A percentile compares a stretch with the other conserved stretches of the same genome.
Evolutionary conservation across 2,329 filamentous ascomycete genomes (phyloP).

Genomic region (Simplicillium sp.): DNA sequence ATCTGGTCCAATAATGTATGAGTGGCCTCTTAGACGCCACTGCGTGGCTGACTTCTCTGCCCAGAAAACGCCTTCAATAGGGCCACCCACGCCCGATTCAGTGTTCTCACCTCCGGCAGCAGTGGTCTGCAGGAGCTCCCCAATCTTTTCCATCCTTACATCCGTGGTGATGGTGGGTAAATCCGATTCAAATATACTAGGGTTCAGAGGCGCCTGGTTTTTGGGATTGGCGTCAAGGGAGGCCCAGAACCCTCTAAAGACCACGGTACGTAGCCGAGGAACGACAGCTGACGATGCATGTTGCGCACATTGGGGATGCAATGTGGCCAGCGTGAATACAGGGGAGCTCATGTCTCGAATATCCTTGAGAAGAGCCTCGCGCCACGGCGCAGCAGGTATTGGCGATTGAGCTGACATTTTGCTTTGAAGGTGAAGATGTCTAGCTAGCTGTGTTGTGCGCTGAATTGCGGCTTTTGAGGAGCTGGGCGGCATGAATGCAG

Average conservation of each 20-base stretch:
- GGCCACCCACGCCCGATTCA: constrained; percentile 51
- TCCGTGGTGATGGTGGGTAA: constrained; percentile 81
- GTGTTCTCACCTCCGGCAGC: constrained; percentile 32
- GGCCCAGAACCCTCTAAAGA: constrained; percentile 80
- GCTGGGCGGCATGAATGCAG: constrained; percentile 6
- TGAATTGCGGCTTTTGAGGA: too few relatives aligned
- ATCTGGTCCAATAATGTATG: constrained; percentile 66
- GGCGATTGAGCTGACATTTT: too few relatives aligned
- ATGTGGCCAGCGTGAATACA: neutral
- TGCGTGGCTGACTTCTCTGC: constrained; percentile 59
- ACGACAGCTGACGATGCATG: constrained; percentile 32
- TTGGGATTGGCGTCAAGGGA: constrained; percentile 61
- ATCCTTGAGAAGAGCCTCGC: constrained; percentile 40
- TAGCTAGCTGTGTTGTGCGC: too few relatives aligned
- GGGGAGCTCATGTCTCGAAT: constrained; percentile 33
- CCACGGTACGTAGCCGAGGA: constrained; percentile 65
- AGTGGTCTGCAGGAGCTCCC: constrained; percentile 53
- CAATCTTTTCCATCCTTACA: constrained; percentile 73
- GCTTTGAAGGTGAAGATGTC: too few relatives aligned
- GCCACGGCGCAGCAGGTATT: constrained; percentile 26
- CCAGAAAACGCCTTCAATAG: constrained; percentile 84
- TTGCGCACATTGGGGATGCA: constrained; percentile 15
- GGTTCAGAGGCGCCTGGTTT: constrained; percentile 66
- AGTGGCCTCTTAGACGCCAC: constrained; percentile 74
- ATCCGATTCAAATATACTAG: constrained; percentile 61